Evolutionary conservation across 495 filamentous ascomycete genomes (phyloP).

Genomic region (Podospora appendiculata): DNA sequence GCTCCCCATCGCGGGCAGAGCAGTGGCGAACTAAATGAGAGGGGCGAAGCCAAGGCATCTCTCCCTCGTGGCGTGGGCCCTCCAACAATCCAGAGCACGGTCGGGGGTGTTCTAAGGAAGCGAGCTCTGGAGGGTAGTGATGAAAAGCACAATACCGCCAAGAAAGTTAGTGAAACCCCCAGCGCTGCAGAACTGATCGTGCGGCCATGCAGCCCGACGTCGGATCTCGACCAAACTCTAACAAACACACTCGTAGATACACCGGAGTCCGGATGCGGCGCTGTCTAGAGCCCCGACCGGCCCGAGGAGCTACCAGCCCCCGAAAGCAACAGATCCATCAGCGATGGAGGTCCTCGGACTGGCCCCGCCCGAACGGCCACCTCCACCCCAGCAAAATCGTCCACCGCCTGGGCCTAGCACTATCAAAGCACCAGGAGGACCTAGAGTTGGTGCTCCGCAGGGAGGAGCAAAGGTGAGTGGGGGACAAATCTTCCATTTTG

Average conservation of each 20-base stretch:
- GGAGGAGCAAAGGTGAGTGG: slow-evolving; percentile 5
- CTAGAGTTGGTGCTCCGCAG: background rate
- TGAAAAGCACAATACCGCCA: slow-evolving; percentile 9
- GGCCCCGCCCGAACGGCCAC: slow-evolving; percentile 13
- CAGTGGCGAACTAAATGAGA: slow-evolving; percentile 19
- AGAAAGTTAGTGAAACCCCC: slow-evolving; percentile 18
- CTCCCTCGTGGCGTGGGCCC: slow-evolving; percentile 5
- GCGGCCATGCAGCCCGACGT: too few relatives aligned
- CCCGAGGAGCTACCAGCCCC: background rate
- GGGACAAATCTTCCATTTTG: background rate
- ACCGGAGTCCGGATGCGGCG: slow-evolving; percentile 2
- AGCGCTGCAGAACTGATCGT: too few relatives aligned
- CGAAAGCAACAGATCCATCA: slow-evolving; percentile 15
- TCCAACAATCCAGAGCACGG: slow-evolving; percentile 18
- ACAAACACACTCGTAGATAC: slow-evolving; percentile 4
- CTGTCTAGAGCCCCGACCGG: slow-evolving; percentile 9
- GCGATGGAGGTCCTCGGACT: slow-evolving; percentile 25
- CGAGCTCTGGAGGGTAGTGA: slow-evolving; percentile 14
- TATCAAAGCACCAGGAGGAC: background rate
- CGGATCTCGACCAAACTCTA: background rate
- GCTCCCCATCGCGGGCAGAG: slow-evolving; percentile 8
- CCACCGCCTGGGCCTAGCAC: background rate
- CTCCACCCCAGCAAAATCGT: slow-evolving; percentile 1
- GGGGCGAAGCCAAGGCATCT: slow-evolving; percentile 11
- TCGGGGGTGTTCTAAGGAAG: slow-evolving; percentile 17